A percentile compares a stretch with the other conserved stretches of the same genome.
Evolutionary conservation across 2,329 filamentous ascomycete species (phyloP).

Genomic region (Diplocarpon rosae): DNA sequence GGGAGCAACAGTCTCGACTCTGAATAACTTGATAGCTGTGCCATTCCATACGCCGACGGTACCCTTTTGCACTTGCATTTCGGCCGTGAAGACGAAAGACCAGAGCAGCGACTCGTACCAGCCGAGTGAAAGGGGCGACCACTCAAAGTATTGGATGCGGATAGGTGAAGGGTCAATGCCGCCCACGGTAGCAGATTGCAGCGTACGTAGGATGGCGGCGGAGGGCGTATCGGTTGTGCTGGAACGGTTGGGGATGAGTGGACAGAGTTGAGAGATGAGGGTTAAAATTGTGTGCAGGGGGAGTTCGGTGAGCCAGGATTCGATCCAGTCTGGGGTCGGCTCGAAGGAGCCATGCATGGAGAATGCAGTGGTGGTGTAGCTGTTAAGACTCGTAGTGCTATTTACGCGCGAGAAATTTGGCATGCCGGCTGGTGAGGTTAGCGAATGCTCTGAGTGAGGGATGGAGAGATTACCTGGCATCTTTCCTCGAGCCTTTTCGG

Average conservation of each 20-base stretch:
- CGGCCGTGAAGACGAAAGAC: constrained; percentile 83
- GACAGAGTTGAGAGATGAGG: constrained; percentile 56
- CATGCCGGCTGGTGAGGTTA: constrained; percentile 44
- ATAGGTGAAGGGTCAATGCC: constrained; percentile 65
- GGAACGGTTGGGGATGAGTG: constrained; percentile 39
- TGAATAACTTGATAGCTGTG: constrained; percentile 78
- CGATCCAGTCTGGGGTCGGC: constrained; percentile 76
- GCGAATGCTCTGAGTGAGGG: neutral
- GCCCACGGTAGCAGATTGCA: constrained; percentile 51
- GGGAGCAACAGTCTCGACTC: constrained; percentile 73
- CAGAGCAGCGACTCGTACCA: constrained; percentile 96
- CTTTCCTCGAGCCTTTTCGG: constrained; percentile 92
- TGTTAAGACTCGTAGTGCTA: constrained; percentile 69
- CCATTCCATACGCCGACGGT: constrained; percentile 92
- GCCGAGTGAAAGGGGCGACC: constrained; percentile 78
- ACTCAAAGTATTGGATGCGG: constrained; percentile 83
- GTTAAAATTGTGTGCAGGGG: constrained; percentile 79
- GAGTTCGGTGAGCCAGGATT: constrained; percentile 85
- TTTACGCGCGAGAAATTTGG: constrained; percentile 83
- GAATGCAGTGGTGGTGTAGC: constrained; percentile 47
- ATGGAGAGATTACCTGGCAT: constrained; percentile 47
- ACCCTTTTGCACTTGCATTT: constrained; percentile 78
- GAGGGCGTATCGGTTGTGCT: constrained; percentile 31
- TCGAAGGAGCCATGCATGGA: constrained; percentile 55
- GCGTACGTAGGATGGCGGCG: constrained; percentile 39